These are phyloP conservation scores for Triticum turgidum DNA, from an alignment of 176 grass and related monocot genomes.

Conservation along the genomic window DNA sequence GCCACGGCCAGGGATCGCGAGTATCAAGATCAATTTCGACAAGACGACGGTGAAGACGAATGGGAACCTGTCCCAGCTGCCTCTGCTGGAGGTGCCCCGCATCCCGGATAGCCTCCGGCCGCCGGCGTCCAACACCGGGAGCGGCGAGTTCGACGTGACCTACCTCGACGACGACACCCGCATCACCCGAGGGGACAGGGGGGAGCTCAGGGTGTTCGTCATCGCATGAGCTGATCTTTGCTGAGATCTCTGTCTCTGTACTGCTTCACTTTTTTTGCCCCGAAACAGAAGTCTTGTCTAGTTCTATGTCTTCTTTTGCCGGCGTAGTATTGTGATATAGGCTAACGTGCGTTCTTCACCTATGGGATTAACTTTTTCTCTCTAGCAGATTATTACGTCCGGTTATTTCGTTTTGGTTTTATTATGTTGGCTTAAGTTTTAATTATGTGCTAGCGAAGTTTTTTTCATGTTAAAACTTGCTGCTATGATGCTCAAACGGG, in stretches of 20 bases:
- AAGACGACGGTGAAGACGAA: conserved; percentile 89
- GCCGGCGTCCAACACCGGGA: conserved; percentile 61
- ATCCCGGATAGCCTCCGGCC: conserved; percentile 71
- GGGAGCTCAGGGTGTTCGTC: conserved; percentile 90
- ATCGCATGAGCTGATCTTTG: conserved; percentile 41
- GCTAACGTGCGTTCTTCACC: too few species aligned
- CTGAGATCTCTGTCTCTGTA: neutral
- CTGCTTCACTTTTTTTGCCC: neutral
- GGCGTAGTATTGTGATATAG: too few species aligned
- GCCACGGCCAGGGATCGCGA: conserved; percentile 43
- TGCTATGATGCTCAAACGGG: too few species aligned
- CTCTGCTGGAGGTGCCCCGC: conserved; percentile 74
- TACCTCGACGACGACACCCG: conserved; percentile 81
- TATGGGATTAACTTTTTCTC: too few species aligned
- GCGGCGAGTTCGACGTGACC: conserved; percentile 87
- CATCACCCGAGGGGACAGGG: conserved; percentile 76
- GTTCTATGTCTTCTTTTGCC: neutral
- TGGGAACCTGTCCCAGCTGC: conserved; percentile 74
- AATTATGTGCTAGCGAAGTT: too few species aligned
- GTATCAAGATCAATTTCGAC: conserved; percentile 75
- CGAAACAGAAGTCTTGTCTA: neutral
- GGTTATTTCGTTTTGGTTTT: too few species aligned
- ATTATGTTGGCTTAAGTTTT: too few species aligned
- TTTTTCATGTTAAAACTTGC: too few species aligned
- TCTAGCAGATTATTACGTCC: too few species aligned